These are phyloP conservation scores for Aphanomyces astaci DNA, from an alignment of 352 stramenopile species.

Conservation along the genomic window DNA sequence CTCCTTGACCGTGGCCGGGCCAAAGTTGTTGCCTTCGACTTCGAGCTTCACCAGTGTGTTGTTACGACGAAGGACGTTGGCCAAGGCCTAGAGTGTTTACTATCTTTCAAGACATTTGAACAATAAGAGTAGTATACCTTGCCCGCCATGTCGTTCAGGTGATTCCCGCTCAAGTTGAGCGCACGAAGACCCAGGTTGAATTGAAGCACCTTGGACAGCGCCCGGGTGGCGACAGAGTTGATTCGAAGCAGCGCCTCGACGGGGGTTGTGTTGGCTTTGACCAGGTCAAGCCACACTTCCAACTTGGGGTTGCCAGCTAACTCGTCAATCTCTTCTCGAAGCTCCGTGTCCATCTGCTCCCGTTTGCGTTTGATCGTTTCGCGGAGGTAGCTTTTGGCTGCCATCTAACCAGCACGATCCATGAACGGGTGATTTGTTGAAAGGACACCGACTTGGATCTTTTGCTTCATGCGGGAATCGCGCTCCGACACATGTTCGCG, in stretches of 20 bases:
- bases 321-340: slow-evolving; percentile 67
- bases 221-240: slow-evolving; percentile 41
- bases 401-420: slow-evolving; percentile 7
- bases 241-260: slow-evolving; percentile 48
- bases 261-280: slow-evolving; percentile 45
- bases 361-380: slow-evolving; percentile 69
- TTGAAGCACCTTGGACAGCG: slow-evolving; percentile 57
- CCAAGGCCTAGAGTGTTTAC: slow-evolving; percentile 28
- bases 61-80: slow-evolving; percentile 50
- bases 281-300: slow-evolving; percentile 64
- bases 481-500: slow-evolving; percentile 57
- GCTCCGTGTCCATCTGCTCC: slow-evolving; percentile 53
- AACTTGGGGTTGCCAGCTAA: slow-evolving; percentile 53
- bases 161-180: slow-evolving; percentile 59
- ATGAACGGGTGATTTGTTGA: background rate
- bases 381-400: slow-evolving; percentile 63
- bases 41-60: slow-evolving; percentile 53
- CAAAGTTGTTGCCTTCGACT: slow-evolving; percentile 58
- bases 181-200: slow-evolving; percentile 59
- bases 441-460: slow-evolving; percentile 35
- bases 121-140: slow-evolving; percentile 34
- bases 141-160: slow-evolving; percentile 51
- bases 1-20: slow-evolving; percentile 38
- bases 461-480: slow-evolving; percentile 53
- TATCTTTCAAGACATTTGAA: no score